Conservation (phyloP, 352 stramenopile species). For the Pythium sukuiense region DNA sequence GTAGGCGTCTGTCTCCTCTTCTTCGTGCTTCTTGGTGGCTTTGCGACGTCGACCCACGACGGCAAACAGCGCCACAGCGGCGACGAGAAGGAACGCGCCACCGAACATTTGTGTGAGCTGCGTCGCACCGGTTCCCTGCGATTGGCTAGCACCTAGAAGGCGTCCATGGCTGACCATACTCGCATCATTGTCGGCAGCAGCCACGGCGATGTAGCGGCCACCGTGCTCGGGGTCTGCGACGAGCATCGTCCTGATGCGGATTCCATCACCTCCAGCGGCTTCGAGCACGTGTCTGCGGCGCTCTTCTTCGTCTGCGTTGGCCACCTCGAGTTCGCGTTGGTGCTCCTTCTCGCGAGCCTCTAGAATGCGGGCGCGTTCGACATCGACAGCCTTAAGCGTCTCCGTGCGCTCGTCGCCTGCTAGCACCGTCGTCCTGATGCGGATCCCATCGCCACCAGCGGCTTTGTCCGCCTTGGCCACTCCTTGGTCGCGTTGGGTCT, state of each 20-base stretch:
- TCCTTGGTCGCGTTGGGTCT: too few species aligned
- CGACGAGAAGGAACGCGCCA: conserved; percentile 21
- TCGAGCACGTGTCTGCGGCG: not conserved
- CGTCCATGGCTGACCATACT: not conserved
- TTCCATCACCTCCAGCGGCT: not conserved
- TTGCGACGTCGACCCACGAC: conserved; percentile 15
- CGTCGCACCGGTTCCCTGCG: not conserved
- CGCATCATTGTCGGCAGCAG: not conserved
- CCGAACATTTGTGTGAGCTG: conserved; percentile 22
- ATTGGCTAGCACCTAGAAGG: not conserved
- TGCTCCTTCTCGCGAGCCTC: not conserved
- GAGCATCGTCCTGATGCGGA: not conserved
- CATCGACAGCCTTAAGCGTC: not conserved
- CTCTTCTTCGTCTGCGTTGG: not conserved
- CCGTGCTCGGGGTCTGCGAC: not conserved
- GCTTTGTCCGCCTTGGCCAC: too few species aligned
- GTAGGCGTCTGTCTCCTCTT: conserved; percentile 11
- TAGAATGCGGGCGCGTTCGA: not conserved
- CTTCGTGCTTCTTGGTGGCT: not conserved
- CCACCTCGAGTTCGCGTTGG: not conserved
- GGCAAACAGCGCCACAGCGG: conserved; percentile 17
- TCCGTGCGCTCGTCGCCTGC: not conserved
- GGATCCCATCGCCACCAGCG: not conserved
- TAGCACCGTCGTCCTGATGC: not conserved
- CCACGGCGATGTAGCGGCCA: not conserved